Evolutionary conservation across 108 stramenopile genomes (phyloP), one percentile per base, ranked within the genome.

Genomic region (Pseudonitzschia delicatissima): DNA sequence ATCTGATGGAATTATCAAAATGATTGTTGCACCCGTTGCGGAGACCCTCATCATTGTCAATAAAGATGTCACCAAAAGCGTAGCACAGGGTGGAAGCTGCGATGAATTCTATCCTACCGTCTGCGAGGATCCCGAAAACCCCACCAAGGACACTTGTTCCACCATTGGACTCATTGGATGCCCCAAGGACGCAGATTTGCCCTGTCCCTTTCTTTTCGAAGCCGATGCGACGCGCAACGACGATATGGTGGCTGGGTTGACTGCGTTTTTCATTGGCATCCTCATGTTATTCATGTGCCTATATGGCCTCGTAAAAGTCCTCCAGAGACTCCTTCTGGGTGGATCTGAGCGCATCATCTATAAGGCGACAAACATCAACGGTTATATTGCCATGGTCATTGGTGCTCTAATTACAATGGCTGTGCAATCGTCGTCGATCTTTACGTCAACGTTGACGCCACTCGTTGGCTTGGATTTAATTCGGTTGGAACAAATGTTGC

Each of bases 281-380:
- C 40, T 85, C 57, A 79, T 91, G 20, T 61, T 95, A 37, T 73
- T 90, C 62, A 36, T 83, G 27, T 95, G 91, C 71, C 82, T 95
- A 49, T 64, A 83, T 47, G 89, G 77, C 52, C 67, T 95, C 60
- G 93, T 95, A 25, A 83, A 73, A 48, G 74, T 91, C 62, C 80
- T 93, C 47, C 87, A 87, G 64, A 75, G 73, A 62, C 85, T 88
- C 69, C 71, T 93, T 23, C 52, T 85, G 47, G 92, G 88, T 33
- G 73, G 75, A 52, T 88, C 89, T 50, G 86, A 87, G 34, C 83
- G 86, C 62, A 74, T 87, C 51, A 82, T 93, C 64, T 83, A 87
- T 76, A 92, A 92, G 84, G 90, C 93, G n/a, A 90, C 91, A 50
- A 84, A 92, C 68, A 78, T 95, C 68, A 87, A 87, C 49, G 88